phyloP scores from a whole-genome alignment of 1,139 yeast genomes.

The Nakaseomyces kungkrabaensis region DNA sequence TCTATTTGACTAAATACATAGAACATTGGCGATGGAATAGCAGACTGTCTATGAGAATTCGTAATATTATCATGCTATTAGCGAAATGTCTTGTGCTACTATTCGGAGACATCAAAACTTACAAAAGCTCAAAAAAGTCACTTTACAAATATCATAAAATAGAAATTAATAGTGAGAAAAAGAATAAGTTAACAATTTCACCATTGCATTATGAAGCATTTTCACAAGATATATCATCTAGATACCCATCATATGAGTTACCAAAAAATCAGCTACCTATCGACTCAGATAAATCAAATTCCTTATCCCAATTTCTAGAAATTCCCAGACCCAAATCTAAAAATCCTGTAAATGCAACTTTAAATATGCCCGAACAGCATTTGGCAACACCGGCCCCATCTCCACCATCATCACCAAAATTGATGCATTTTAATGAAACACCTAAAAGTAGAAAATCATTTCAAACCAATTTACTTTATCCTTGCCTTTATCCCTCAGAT shows the following conservation, averaged over 20 bases:
- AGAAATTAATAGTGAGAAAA: constrained; percentile 27
- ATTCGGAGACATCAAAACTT: constrained; percentile 48
- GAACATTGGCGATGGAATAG: constrained; percentile 61
- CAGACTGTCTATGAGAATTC: constrained; percentile 33
- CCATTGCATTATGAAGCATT: constrained; percentile 76
- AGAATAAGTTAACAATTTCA: constrained; percentile 42
- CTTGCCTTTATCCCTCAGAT: constrained; percentile 61
- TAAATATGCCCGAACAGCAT: constrained; percentile 59
- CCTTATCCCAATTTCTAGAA: constrained; percentile 50
- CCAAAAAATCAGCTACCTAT: constrained; percentile 39
- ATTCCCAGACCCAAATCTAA: constrained; percentile 52
- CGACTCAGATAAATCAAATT: constrained; percentile 39
- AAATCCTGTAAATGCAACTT: constrained; percentile 32
- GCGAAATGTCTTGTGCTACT: constrained; percentile 53
- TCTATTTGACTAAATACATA: constrained; percentile 40
- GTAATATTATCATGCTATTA: constrained; percentile 47
- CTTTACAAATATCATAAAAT: constrained; percentile 39
- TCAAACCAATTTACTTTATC: constrained; percentile 71
- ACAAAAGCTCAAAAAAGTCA: constrained; percentile 41
- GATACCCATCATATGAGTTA: constrained; percentile 63
- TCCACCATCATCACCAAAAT: constrained; percentile 56
- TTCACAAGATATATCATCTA: constrained; percentile 59
- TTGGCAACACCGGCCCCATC: constrained; percentile 87
- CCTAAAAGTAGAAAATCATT: constrained; percentile 46
- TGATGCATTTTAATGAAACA: constrained; percentile 10